phyloP scores from a whole-genome alignment of 2,329 filamentous ascomycete genomes.

The Penicillium sp. region DNA sequence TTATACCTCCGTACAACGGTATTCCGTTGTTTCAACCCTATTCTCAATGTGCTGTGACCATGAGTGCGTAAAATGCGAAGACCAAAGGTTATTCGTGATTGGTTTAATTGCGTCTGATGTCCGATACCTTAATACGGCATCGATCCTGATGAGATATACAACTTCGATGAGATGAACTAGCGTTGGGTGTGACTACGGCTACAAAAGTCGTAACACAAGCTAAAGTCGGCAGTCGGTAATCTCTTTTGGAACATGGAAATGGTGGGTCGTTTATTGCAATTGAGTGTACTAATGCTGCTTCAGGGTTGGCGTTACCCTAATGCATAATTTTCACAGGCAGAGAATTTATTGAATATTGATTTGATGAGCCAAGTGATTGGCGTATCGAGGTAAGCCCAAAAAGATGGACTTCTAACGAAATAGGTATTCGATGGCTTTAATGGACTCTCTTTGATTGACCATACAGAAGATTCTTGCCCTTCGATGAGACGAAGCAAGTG shows the following conservation, averaged over 20 bases:
- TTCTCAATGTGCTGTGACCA: conserved; percentile 2
- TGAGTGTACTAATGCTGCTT: neutral
- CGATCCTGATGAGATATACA: conserved; percentile 6
- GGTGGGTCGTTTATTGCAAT: neutral
- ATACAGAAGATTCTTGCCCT: no score
- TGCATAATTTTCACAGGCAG: neutral
- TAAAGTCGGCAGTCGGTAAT: neutral
- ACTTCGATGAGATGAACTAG: conserved; percentile 8
- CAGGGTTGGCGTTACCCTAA: neutral
- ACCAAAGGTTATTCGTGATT: conserved; percentile 1
- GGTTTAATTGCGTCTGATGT: conserved; percentile 1
- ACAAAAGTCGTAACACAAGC: neutral
- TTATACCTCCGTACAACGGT: conserved; percentile 1
- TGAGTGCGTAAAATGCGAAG: conserved; percentile 2
- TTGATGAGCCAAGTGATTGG: neutral
- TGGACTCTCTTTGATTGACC: no score
- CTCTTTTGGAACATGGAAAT: neutral
- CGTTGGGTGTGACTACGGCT: neutral
- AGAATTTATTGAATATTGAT: neutral
- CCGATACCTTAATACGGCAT: conserved; percentile 9
- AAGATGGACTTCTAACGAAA: conserved; percentile 36
- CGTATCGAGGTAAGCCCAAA: conserved; percentile 26
- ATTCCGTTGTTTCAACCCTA: no score
- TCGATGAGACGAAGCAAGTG: no score
- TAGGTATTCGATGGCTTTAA: conserved; percentile 36